Evolutionary conservation across 768 basidiomycete genomes (phyloP), one percentile per base, ranked within the genome.

Genomic region (Gloeopeniophorella convolvens): DNA sequence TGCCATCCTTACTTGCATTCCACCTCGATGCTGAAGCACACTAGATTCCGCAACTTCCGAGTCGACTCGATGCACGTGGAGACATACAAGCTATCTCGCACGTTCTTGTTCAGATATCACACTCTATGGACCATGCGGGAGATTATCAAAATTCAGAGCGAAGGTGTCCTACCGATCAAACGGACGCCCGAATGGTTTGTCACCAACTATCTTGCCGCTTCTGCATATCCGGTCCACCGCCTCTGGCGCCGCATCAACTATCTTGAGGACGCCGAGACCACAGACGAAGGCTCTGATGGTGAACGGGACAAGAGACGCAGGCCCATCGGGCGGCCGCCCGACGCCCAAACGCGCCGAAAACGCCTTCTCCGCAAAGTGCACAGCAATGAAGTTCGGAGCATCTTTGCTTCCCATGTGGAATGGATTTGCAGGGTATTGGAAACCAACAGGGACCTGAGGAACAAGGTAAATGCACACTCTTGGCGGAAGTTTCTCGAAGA

Each of bases 121-220:
- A 67, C 79, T 1, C 58, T 77, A 20, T 68, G 66, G 1, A 58
- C 77, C 32, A 72, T 85, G 51, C 58, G 70, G 0, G 64, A 75
- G 23, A 72, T 82, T n/a, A 56, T 68, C 42, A 48, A 61, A 13
- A 66, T 52, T 1, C 70, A 76, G 45, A 55, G 51, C 4, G 43
- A 58, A 15, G 42, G 45, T 9, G 54, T 62, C 16, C 69, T 71
- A 1, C 63, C 70, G 0, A 2, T 66, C 4, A 55, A 66, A 4
- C 72, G 77, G 16, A 74, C 73, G 0, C 71, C 80, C 12, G 63
- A 70, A n/a, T 80, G 74, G 72, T 70, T 79, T 40, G 67, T 77
- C 24, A 55, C 68, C 1, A 62, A 61, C 13, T 83, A 80, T 51
- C 34, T 74, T 2, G 39, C 36, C 3, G 58, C 51, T 18, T 63